Percentiles rank a stretch among this genome's conserved stretches.
phyloP scores from a whole-genome alignment of 2,329 filamentous ascomycete genomes.

The Sordariomycetes sp. region DNA sequence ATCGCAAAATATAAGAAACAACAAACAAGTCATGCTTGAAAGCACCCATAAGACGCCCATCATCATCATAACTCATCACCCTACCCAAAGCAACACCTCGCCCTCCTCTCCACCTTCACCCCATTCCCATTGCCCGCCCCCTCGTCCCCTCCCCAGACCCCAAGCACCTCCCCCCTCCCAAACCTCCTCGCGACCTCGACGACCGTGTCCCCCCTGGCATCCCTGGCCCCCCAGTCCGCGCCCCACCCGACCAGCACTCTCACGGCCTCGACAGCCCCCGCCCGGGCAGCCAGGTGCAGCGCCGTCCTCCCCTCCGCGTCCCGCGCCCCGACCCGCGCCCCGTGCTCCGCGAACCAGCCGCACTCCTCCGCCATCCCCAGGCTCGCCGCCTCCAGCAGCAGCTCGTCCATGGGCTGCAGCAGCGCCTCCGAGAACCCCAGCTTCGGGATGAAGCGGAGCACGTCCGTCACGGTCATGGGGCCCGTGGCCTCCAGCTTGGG shows the following conservation, averaged over 20 bases:
- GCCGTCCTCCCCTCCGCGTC: background rate
- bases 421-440: background rate
- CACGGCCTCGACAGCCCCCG: background rate
- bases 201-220: background rate
- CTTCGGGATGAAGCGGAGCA: conserved; percentile 1
- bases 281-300: conserved; percentile 1
- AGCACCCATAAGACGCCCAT: background rate
- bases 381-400: background rate
- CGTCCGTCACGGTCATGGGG: conserved; percentile 1
- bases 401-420: background rate
- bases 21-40: background rate
- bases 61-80: background rate
- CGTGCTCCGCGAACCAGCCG: background rate
- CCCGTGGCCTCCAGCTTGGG: conserved; percentile 2
- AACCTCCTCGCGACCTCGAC: background rate
- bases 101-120: background rate
- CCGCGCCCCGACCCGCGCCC: background rate
- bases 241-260: background rate
- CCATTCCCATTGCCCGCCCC: background rate
- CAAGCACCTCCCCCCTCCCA: background rate
- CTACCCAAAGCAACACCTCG: background rate
- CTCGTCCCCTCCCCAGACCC: background rate
- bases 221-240: background rate
- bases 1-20: no score
- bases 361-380: background rate